Conservation (phyloP, 257 asterid genomes). For the Nicotiana knightiana region DNA sequence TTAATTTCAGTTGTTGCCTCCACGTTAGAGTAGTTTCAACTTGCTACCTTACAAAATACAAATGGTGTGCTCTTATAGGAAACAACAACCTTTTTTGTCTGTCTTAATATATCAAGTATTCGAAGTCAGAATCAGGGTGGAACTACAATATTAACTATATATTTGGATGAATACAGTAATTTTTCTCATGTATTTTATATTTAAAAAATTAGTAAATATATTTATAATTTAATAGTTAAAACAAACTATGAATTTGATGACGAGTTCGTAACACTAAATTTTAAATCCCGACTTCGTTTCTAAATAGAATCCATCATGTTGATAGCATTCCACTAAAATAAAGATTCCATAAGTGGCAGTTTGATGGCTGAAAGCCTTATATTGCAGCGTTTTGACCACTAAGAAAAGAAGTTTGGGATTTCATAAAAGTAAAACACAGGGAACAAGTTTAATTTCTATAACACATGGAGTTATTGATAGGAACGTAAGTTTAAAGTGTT, state of each 20-base stretch:
- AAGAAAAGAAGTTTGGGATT: not conserved
- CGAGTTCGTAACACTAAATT: not conserved
- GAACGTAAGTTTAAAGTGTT: not conserved
- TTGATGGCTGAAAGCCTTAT: not conserved
- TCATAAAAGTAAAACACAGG: not conserved
- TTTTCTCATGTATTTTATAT: not conserved
- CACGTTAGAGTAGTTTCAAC: conserved; percentile 8
- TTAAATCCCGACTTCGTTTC: fast-evolving
- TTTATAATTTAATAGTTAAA: not conserved
- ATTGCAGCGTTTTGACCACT: not conserved
- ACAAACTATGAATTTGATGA: too few species aligned
- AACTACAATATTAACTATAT: not conserved
- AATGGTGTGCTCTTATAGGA: not conserved
- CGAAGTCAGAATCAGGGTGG: not conserved
- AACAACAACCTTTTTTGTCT: not conserved
- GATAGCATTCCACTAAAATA: not conserved
- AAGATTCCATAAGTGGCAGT: not conserved
- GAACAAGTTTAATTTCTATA: not conserved
- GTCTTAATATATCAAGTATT: not conserved
- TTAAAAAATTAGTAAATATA: not conserved
- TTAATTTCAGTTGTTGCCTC: not conserved
- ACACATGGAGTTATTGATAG: not conserved
- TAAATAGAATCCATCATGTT: not conserved
- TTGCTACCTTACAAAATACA: not conserved
- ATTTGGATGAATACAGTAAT: too few species aligned